Conservation (phyloP, 495 filamentous ascomycete genomes). For the Copromyces sp. region DNA sequence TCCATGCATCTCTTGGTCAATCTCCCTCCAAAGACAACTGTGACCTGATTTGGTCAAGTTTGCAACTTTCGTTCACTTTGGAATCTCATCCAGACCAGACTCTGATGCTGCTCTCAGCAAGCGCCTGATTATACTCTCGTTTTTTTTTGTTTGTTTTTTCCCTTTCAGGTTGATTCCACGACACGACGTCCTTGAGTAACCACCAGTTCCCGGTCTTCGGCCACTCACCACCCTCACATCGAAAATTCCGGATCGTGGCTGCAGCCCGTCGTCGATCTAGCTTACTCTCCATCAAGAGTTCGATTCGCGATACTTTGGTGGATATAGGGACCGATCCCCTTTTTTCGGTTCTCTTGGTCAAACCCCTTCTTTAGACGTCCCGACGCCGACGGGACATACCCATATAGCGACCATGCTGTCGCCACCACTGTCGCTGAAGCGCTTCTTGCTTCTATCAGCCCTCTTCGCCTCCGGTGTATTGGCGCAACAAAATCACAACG, state of each 20-base stretch:
- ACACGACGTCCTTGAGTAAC: neutral
- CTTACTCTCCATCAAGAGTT: neutral
- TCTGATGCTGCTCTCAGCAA: neutral
- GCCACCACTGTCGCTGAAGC: slow-evolving; percentile 24
- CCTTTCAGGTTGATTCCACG: neutral
- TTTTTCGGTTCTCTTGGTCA: neutral
- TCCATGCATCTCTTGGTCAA: neutral
- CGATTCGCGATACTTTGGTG: neutral
- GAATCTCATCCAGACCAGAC: neutral
- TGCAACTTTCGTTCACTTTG: neutral
- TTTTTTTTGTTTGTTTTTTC: slow-evolving; percentile 7
- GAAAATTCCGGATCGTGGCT: slow-evolving; percentile 7
- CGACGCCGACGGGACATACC: neutral
- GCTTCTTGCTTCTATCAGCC: slow-evolving; percentile 24
- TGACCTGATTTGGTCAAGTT: neutral
- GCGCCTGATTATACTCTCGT: slow-evolving; percentile 11
- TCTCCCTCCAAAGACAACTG: neutral
- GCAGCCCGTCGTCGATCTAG: slow-evolving; percentile 9
- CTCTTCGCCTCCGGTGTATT: slow-evolving; percentile 21
- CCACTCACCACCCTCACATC: neutral
- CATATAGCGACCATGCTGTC: slow-evolving; percentile 14
- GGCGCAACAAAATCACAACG: slow-evolving; percentile 22
- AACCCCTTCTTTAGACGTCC: neutral
- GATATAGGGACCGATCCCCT: neutral
- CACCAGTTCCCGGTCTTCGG: neutral